These are phyloP conservation scores for Lachancea fermentati DNA, from an alignment of 805 yeast species.

Conservation along the genomic window DNA sequence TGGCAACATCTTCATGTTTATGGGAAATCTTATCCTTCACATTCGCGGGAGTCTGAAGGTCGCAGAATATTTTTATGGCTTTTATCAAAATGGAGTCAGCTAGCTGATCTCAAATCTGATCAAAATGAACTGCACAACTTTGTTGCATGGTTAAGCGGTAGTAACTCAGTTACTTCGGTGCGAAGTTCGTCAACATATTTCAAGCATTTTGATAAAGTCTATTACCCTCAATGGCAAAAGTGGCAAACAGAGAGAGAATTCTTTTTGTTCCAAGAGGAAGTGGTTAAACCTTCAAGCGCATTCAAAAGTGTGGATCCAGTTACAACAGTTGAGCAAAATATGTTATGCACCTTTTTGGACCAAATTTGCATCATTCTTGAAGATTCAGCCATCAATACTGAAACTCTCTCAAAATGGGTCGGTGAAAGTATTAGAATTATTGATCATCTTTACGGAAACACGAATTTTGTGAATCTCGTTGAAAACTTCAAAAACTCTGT, in stretches of 20 bases:
- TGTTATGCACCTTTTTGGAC: slow-evolving; percentile 9
- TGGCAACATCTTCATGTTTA: slow-evolving; percentile 45
- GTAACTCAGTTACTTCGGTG: neutral
- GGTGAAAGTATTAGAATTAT: slow-evolving; percentile 14
- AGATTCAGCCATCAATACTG: neutral
- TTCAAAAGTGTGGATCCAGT: neutral
- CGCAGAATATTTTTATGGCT: slow-evolving; percentile 48
- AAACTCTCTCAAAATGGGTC: slow-evolving; percentile 13
- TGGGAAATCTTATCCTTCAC: slow-evolving; percentile 33
- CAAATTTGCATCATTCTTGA: slow-evolving; percentile 13
- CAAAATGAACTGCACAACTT: slow-evolving; percentile 30
- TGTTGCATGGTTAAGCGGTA: slow-evolving; percentile 40
- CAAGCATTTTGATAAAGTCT: neutral
- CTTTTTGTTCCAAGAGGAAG: slow-evolving; percentile 8
- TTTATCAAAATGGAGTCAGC: slow-evolving; percentile 39
- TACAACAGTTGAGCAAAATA: slow-evolving; percentile 1
- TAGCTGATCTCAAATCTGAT: slow-evolving; percentile 10
- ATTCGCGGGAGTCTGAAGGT: slow-evolving; percentile 24
- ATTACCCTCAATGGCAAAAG: slow-evolving; percentile 10
- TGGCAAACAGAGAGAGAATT: slow-evolving; percentile 14
- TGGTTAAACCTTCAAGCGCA: neutral
- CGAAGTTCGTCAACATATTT: neutral
- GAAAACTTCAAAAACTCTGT: slow-evolving; percentile 9
- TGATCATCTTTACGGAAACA: slow-evolving; percentile 13
- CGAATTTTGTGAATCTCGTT: slow-evolving; percentile 10